phyloP scores from a whole-genome alignment of 2,329 filamentous ascomycete species.

The Fusarium armeniacum region DNA sequence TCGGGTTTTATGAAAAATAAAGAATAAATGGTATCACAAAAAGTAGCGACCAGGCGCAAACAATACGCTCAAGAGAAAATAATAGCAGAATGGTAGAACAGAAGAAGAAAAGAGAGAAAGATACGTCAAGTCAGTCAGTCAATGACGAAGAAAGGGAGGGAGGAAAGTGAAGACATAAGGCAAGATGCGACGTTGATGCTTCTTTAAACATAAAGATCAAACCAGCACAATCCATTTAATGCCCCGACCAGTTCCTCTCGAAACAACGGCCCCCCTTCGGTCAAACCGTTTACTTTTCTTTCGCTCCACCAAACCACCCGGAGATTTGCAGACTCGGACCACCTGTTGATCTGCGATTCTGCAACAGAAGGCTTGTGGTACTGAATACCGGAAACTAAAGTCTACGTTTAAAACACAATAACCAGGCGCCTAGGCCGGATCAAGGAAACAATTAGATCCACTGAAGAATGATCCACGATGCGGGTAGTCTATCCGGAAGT shows the following conservation, averaged over 20 bases:
- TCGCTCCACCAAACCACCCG: background rate
- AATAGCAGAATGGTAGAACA: slow-evolving; percentile 5
- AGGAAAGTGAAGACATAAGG: background rate
- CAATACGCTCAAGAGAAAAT: background rate
- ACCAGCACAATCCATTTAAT: slow-evolving; percentile 18
- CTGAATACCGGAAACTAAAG: background rate
- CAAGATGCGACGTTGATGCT: background rate
- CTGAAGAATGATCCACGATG: slow-evolving; percentile 6
- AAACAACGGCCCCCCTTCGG: slow-evolving; percentile 18
- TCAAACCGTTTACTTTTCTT: slow-evolving; percentile 6
- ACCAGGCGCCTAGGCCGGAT: background rate
- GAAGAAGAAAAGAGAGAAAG: background rate
- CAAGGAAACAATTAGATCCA: slow-evolving; percentile 10
- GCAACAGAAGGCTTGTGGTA: slow-evolving; percentile 10
- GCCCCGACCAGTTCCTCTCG: slow-evolving; percentile 19
- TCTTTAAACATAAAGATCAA: slow-evolving; percentile 16
- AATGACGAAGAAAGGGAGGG: background rate
- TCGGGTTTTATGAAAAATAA: background rate
- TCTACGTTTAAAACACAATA: background rate
- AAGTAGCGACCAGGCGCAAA: slow-evolving; percentile 2
- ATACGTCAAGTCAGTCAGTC: background rate
- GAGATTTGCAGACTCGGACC: slow-evolving; percentile 15
- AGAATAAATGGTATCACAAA: slow-evolving; percentile 6
- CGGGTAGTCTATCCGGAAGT: slow-evolving; percentile 9
- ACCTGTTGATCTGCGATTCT: slow-evolving; percentile 18